Evolutionary conservation across 208 protist genomes (phyloP).

Genomic region (Trichomonas gallinae): DNA sequence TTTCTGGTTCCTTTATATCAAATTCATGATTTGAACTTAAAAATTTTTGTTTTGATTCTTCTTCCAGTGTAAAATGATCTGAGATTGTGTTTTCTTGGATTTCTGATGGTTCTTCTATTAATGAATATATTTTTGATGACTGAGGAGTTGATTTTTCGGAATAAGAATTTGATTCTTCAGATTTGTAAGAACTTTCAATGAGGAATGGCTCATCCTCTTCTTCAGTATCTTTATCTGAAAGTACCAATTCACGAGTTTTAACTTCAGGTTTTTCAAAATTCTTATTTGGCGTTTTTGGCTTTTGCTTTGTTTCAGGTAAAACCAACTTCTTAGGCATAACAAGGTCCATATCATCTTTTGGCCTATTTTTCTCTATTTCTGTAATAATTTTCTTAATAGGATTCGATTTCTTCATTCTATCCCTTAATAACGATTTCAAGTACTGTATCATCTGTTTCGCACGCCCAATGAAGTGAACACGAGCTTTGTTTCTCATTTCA

Average conservation of each 20-base stretch:
- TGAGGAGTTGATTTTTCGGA: background rate
- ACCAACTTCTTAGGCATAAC: background rate
- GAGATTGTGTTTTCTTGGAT: no score
- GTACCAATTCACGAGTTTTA: background rate
- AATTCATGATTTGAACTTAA: no score
- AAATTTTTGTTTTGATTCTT: no score
- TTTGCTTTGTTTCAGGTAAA: background rate
- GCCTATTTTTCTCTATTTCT: background rate
- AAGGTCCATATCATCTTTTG: background rate
- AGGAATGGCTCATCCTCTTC: background rate
- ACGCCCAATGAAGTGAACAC: background rate
- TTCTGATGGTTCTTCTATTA: no score
- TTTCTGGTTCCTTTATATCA: no score
- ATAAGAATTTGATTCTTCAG: background rate
- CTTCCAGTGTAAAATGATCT: no score
- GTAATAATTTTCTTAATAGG: background rate
- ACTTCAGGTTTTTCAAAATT: background rate
- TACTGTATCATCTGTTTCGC: background rate
- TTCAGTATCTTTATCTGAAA: background rate
- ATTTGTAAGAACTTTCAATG: background rate
- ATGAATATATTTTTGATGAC: background rate
- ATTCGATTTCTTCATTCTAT: background rate
- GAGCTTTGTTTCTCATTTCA: background rate
- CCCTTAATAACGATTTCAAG: background rate
- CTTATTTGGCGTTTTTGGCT: background rate